A percentile compares a stretch with the other conserved stretches of the same genome.
Conservation (phyloP, 1,284 basidiomycete genomes). For the Coniferiporia weirii region DNA sequence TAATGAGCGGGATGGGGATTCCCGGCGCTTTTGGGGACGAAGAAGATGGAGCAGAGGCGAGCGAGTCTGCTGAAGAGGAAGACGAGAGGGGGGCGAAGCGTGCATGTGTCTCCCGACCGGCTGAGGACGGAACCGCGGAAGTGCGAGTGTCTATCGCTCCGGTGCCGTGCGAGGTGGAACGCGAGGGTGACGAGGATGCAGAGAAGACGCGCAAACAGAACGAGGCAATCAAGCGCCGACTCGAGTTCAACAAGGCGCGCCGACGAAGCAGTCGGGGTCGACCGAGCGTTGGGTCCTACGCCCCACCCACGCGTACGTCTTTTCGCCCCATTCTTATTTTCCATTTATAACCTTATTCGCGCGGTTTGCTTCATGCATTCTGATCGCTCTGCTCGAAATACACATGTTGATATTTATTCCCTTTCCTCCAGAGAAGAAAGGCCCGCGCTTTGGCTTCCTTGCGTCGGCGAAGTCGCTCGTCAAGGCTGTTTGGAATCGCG, state of each 20-base stretch:
- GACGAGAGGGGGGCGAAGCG: constrained; percentile 35
- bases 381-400: no score
- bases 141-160: constrained; percentile 31
- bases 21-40: constrained; percentile 52
- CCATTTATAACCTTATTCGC: no score
- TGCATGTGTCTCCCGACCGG: constrained; percentile 31
- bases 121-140: constrained; percentile 27
- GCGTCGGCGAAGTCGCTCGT: constrained; percentile 49
- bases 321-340: no score
- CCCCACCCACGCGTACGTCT: not conserved
- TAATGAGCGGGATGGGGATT: constrained; percentile 25
- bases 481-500: constrained; percentile 50
- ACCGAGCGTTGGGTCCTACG: constrained; percentile 33
- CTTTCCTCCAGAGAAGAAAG: constrained; percentile 33
- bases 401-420: not conserved
- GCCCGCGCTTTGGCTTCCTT: constrained; percentile 49
- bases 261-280: constrained; percentile 60
- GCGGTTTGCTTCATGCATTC: no score
- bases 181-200: constrained; percentile 32
- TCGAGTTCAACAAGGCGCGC: constrained; percentile 57
- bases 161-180: constrained; percentile 21
- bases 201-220: constrained; percentile 40
- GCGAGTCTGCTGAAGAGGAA: constrained; percentile 5
- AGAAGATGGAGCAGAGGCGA: constrained; percentile 35
- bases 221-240: constrained; percentile 53